Evolutionary conservation across 768 basidiomycete species (phyloP).

Genomic region (Mrakia frigida): DNA sequence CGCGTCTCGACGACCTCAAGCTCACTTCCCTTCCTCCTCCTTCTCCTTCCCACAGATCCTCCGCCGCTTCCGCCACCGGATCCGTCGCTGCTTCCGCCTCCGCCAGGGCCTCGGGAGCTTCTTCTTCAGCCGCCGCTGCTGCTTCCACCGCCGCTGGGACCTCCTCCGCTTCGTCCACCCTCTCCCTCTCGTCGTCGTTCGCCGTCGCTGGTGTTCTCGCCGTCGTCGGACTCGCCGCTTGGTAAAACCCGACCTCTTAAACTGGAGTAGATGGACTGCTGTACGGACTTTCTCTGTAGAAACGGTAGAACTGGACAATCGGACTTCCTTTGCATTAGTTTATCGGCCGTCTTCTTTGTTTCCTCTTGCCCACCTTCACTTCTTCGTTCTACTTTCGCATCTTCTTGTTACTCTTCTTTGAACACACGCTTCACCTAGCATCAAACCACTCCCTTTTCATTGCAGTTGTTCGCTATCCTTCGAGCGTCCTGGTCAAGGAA

Average conservation of each 20-base stretch:
- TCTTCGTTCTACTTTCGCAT: too few species aligned
- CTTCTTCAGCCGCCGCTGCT: constrained; percentile 19
- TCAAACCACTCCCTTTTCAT: too few species aligned
- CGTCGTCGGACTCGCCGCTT: constrained; percentile 10
- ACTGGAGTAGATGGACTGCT: too few species aligned
- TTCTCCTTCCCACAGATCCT: background rate
- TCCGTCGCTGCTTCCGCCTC: constrained; percentile 35
- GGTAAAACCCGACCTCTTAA: background rate
- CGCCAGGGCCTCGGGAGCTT: constrained; percentile 31
- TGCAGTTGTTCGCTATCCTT: too few species aligned
- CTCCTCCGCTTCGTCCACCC: constrained; percentile 10
- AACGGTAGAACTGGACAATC: too few species aligned
- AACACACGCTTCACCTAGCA: too few species aligned
- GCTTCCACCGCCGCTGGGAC: constrained; percentile 34
- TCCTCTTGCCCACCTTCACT: too few species aligned
- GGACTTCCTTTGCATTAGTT: too few species aligned
- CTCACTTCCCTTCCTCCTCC: background rate
- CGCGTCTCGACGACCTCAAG: background rate
- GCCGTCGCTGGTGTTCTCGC: constrained; percentile 18
- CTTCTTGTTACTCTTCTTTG: too few species aligned
- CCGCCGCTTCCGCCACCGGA: background rate
- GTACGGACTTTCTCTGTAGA: too few species aligned
- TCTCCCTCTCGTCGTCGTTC: constrained; percentile 31
- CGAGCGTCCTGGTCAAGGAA: too few species aligned
- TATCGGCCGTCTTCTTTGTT: too few species aligned